These are phyloP conservation scores for Akanthomyces dipterigenus DNA, from an alignment of 2,329 filamentous ascomycete genomes.

Conservation along the genomic window DNA sequence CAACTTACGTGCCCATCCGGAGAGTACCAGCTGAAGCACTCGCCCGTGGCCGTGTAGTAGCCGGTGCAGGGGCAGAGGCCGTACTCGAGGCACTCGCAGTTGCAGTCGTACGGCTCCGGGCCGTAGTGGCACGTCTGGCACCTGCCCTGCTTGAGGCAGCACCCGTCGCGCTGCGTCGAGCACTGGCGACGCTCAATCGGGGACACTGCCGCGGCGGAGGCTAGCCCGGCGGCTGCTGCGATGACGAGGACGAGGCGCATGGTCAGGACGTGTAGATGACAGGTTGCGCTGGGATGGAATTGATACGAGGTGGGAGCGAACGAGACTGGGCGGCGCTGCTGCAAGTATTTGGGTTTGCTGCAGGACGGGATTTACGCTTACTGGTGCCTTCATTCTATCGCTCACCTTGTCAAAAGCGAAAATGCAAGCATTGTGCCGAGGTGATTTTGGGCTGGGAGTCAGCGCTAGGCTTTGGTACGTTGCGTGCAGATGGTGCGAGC, in stretches of 20 bases:
- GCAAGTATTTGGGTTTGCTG: neutral
- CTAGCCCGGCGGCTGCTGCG: neutral
- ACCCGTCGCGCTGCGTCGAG: conserved; percentile 7
- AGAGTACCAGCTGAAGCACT: conserved; percentile 7
- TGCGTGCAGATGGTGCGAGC: neutral
- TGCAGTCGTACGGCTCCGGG: neutral
- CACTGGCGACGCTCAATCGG: conserved; percentile 2
- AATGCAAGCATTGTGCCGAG: neutral
- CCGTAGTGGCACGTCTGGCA: neutral
- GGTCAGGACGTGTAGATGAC: neutral
- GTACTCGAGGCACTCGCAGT: conserved; percentile 6
- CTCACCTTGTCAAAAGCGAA: neutral
- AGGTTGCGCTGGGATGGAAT: too few species aligned
- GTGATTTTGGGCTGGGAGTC: neutral
- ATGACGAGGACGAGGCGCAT: conserved; percentile 4
- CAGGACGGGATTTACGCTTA: neutral
- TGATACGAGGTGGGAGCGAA: too few species aligned
- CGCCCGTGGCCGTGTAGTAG: neutral
- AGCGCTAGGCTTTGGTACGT: neutral
- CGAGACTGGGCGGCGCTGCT: too few species aligned
- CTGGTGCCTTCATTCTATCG: neutral
- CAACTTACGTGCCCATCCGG: conserved; percentile 6
- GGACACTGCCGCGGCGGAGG: neutral
- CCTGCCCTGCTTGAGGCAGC: conserved; percentile 5
- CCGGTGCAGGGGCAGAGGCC: conserved; percentile 7